These are phyloP conservation scores for Grifola frondosa DNA, from an alignment of 1,284 basidiomycete genomes.

Conservation along the genomic window DNA sequence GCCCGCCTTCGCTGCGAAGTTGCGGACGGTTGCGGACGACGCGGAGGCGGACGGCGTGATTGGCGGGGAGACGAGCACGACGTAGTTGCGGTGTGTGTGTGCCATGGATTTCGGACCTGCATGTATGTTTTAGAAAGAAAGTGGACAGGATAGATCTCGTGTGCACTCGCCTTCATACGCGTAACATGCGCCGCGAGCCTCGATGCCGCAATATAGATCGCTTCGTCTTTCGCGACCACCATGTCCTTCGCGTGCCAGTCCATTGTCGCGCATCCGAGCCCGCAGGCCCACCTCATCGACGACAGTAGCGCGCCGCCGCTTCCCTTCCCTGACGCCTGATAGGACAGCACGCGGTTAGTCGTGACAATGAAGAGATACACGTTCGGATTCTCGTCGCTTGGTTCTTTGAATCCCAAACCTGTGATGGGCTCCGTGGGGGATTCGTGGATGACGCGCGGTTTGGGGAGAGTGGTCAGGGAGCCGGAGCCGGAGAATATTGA, in stretches of 20 bases:
- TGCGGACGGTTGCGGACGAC: conserved; percentile 72
- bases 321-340: conserved; percentile 76
- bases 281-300: conserved; percentile 86
- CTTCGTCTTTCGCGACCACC: conserved; percentile 89
- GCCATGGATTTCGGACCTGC: conserved; percentile 70
- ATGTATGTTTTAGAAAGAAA: neutral
- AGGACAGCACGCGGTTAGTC: conserved; percentile 77
- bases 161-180: conserved; percentile 82
- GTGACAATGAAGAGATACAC: conserved; percentile 86
- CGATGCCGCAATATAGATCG: conserved; percentile 86
- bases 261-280: conserved; percentile 82
- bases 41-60: conserved; percentile 67
- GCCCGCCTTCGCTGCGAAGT: conserved; percentile 57
- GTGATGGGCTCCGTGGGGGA: conserved; percentile 86
- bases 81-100: conserved; percentile 74
- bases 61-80: conserved; percentile 88
- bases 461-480: conserved; percentile 73
- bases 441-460: conserved; percentile 79
- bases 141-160: too few species aligned
- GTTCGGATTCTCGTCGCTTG: conserved; percentile 48
- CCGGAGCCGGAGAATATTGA: conserved; percentile 65
- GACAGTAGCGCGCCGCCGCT: conserved; percentile 65
- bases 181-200: conserved; percentile 83
- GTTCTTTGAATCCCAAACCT: conserved; percentile 84
- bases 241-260: conserved; percentile 72